Evolutionary conservation across 2,329 filamentous ascomycete species (phyloP).

Genomic region (Intubia oerlemansii): DNA sequence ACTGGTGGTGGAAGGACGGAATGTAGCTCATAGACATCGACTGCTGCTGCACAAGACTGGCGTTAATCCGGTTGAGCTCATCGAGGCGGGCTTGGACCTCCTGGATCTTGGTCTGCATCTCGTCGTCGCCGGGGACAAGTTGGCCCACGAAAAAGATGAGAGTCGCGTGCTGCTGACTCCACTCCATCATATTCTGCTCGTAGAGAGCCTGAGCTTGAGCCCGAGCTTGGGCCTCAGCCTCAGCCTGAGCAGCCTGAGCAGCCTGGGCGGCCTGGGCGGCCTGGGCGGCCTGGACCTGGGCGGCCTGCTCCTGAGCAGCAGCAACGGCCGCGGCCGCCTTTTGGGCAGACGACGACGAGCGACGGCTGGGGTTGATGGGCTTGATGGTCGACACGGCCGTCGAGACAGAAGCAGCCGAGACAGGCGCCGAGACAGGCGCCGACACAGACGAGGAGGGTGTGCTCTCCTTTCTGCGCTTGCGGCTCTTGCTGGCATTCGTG

Average conservation of each 20-base stretch:
- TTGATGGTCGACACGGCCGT: constrained; percentile 9
- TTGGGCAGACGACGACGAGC: constrained; percentile 5
- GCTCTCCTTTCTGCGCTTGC: constrained; percentile 35
- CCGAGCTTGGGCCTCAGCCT: constrained; percentile 1
- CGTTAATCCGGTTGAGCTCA: constrained; percentile 29
- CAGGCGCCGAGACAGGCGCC: too few relatives aligned
- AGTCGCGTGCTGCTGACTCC: constrained; percentile 40
- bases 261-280: not conserved
- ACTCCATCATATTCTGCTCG: constrained; percentile 24
- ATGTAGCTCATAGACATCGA: too few relatives aligned
- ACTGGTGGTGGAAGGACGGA: constrained; percentile 4
- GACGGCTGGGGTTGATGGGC: constrained; percentile 10
- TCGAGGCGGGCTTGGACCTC: constrained; percentile 27
- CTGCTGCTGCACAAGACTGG: constrained; percentile 1
- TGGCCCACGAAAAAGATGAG: constrained; percentile 37
- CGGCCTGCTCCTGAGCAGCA: too few relatives aligned
- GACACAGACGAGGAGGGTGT: constrained; percentile 12
- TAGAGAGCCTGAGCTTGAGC: not conserved
- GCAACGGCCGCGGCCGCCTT: not conserved
- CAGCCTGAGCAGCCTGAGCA: not conserved
- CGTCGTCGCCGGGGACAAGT: constrained; percentile 26
- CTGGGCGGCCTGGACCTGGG: not conserved
- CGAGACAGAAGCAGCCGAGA: too few relatives aligned
- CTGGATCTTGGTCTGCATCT: constrained; percentile 30
- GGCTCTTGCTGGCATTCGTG: constrained; percentile 20